These are phyloP conservation scores for Atkinsonella texensis DNA, from an alignment of 2,329 filamentous ascomycete genomes.

Conservation along the genomic window DNA sequence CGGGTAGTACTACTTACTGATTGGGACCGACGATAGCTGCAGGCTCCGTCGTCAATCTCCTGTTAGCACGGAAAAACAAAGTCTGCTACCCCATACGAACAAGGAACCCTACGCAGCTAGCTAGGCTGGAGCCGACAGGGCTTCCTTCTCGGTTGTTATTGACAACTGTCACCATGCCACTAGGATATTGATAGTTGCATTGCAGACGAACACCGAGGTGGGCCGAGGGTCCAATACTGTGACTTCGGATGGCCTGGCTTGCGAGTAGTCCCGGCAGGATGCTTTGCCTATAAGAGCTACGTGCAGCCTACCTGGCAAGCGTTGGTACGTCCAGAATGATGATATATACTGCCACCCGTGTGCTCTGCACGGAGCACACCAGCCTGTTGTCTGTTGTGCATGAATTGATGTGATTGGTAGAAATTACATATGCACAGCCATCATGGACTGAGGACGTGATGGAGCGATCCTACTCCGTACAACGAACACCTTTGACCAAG, in stretches of 20 bases:
- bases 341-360: no score
- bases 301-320: neutral
- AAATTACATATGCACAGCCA: no score
- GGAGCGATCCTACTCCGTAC: no score
- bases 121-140: neutral
- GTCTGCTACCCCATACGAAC: no score
- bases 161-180: neutral
- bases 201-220: neutral
- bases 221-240: neutral
- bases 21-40: no score
- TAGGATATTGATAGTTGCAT: neutral
- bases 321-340: neutral
- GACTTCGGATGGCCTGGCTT: neutral
- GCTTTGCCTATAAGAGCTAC: neutral
- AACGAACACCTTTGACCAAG: neutral
- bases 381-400: no score
- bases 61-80: no score
- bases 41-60: no score
- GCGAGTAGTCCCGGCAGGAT: neutral
- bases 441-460: no score
- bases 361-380: no score
- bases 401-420: no score
- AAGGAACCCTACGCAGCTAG: neutral
- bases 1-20: no score
- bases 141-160: neutral